These are phyloP conservation scores for Ogataea wickerhamii DNA, from an alignment of 805 yeast genomes.

Conservation along the genomic window DNA sequence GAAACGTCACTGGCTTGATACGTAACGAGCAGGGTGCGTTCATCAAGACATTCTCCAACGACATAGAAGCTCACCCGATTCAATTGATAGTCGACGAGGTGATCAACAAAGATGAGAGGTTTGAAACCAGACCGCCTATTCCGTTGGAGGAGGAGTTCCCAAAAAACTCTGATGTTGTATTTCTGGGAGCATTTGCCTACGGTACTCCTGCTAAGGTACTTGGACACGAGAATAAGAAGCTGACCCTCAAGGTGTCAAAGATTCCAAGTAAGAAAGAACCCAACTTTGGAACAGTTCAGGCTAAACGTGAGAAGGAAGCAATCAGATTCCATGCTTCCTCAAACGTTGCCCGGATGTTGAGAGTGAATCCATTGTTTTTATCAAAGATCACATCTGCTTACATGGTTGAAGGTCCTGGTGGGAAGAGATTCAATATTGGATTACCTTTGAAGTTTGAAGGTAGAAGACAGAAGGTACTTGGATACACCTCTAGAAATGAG, in stretches of 20 bases:
- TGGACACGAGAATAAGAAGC: constrained; percentile 45
- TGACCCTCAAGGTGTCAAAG: constrained; percentile 53
- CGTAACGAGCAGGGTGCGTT: constrained; percentile 72
- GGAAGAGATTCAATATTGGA: constrained; percentile 66
- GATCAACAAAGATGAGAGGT: constrained; percentile 69
- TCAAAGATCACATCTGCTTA: constrained; percentile 75
- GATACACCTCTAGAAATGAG: constrained; percentile 66
- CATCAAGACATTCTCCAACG: constrained; percentile 61
- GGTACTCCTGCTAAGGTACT: constrained; percentile 73
- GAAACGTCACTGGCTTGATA: constrained; percentile 71
- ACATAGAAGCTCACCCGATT: constrained; percentile 61
- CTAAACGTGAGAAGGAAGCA: constrained; percentile 50
- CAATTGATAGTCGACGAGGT: constrained; percentile 78
- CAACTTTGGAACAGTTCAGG: constrained; percentile 57
- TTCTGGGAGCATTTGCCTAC: constrained; percentile 82
- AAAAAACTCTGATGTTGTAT: constrained; percentile 61
- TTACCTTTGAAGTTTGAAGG: constrained; percentile 80
- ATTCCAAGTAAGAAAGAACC: constrained; percentile 54
- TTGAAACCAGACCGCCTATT: constrained; percentile 62
- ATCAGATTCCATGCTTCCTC: constrained; percentile 62
- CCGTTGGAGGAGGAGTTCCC: constrained; percentile 87
- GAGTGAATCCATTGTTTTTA: constrained; percentile 60
- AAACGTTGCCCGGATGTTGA: constrained; percentile 57
- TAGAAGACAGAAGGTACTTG: constrained; percentile 77
- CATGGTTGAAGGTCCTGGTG: constrained; percentile 52